These are phyloP conservation scores for Naganishia cerealis DNA, from an alignment of 1,284 basidiomycete species.

Conservation along the genomic window DNA sequence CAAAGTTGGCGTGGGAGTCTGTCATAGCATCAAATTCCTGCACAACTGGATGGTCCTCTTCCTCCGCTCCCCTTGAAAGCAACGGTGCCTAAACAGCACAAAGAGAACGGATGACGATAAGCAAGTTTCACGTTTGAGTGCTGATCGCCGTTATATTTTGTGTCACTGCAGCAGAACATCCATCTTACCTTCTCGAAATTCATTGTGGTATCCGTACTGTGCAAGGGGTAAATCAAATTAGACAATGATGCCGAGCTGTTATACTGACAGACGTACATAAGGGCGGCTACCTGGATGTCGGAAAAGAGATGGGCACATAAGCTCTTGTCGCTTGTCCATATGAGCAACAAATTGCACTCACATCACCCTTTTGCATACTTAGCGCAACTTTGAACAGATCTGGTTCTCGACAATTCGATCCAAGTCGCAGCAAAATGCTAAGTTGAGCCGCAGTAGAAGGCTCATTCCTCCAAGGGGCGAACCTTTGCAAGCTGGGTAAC, in stretches of 20 bases:
- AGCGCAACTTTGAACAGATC: neutral
- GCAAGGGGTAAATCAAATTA: neutral
- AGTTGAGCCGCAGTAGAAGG: neutral
- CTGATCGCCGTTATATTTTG: no score
- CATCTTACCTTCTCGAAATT: slow-evolving; percentile 4
- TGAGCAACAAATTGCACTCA: neutral
- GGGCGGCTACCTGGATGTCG: neutral
- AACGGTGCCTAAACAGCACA: neutral
- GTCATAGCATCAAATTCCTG: neutral
- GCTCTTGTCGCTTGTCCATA: neutral
- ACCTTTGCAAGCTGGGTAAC: slow-evolving; percentile 6
- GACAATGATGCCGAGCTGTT: neutral
- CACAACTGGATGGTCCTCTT: neutral
- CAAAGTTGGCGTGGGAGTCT: neutral
- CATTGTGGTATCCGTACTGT: slow-evolving; percentile 8
- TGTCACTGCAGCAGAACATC: no score
- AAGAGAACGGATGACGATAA: neutral
- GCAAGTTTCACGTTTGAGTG: neutral
- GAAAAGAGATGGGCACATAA: neutral
- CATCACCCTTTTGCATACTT: slow-evolving; percentile 9
- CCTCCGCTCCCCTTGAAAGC: neutral
- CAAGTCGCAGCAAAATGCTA: neutral
- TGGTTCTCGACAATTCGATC: neutral
- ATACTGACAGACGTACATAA: neutral
- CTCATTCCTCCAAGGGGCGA: slow-evolving; percentile 10